A percentile compares a stretch with the other conserved stretches of the same genome.
Conservation (phyloP, 1,284 basidiomycete species). For the Ganoderma lucidum region DNA sequence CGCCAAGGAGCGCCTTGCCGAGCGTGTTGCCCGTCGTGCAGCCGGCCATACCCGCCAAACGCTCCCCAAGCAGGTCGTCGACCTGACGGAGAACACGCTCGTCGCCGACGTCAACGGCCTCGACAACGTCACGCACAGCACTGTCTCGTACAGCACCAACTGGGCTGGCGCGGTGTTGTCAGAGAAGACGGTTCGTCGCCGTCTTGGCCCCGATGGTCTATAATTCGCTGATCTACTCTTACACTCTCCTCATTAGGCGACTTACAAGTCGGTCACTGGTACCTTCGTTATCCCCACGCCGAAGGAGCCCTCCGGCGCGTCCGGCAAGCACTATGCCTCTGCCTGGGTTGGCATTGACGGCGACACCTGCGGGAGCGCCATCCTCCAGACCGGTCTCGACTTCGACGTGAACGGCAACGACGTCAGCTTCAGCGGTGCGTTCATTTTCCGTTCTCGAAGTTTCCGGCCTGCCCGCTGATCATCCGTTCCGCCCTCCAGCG, state of each 20-base stretch:
- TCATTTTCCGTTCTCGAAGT: neutral
- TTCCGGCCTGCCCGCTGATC: neutral
- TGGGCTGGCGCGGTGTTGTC: slow-evolving; percentile 38
- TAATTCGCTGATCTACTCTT: neutral
- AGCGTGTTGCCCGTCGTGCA: slow-evolving; percentile 30
- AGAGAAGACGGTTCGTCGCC: slow-evolving; percentile 27
- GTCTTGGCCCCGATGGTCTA: neutral
- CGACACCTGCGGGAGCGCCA: slow-evolving; percentile 29
- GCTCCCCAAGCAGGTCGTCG: slow-evolving; percentile 24
- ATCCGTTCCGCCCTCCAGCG: slow-evolving; percentile 28
- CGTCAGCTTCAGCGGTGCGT: slow-evolving; percentile 32
- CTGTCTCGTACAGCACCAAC: slow-evolving; percentile 36
- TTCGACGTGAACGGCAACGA: slow-evolving; percentile 37
- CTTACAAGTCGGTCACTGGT: slow-evolving; percentile 40
- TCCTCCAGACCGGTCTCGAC: slow-evolving; percentile 40
- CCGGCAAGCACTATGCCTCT: slow-evolving; percentile 38
- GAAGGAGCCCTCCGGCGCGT: slow-evolving; percentile 34
- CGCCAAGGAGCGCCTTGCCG: slow-evolving; percentile 27
- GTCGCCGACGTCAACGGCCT: slow-evolving; percentile 9
- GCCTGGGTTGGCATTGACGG: slow-evolving; percentile 35
- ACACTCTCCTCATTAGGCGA: slow-evolving; percentile 25
- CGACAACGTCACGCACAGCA: slow-evolving; percentile 25
- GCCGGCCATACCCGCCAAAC: slow-evolving; percentile 26
- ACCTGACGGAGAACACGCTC: neutral
- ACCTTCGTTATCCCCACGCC: slow-evolving; percentile 44